Base-by-base conservation (phyloP, 352 stramenopile genomes). In the Saprolegnia diclina region DNA sequence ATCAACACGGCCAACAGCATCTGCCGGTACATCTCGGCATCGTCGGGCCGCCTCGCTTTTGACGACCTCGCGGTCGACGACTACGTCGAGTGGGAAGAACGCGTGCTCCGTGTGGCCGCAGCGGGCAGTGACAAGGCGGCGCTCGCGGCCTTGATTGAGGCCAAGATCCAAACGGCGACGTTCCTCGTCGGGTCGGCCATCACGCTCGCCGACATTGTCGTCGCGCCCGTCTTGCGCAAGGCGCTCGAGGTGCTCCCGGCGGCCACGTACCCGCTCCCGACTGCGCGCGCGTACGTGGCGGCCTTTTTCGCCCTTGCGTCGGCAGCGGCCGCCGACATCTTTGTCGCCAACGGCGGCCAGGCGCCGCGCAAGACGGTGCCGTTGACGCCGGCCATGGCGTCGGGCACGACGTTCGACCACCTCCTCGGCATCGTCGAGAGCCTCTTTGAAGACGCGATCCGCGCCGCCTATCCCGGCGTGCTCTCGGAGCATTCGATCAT, bases 1-100 rank as follows among this genome's bases (percentile, higher is more conserved):
- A 73, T 93, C 55, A 87, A 90, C 74, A 91, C 83, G 50, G 81
- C 86, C 56, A 94, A 94, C 76, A 79, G 79, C 48, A 78, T 94
- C 53, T 87, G 76, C 66, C 86, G 83, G 64, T 94, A 89, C 71
- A 57, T 92, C 26, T 82, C 84, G 45, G 14, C 48, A 3, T 72
- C 75, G 10, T 42, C 57, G 37, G 62, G 76, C 22, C 65, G 77
- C 66, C 73, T 94, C 37, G 76, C 89, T 59, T 76, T 74, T 45
- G 82, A 94, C 6, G 84, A 94, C 56, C 69, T 92, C 38, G 79
- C 82, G 1, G 83, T 94, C 42, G 84, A 94, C 65, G 86, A 94
- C 56, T 94, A 83, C 79, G 29, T 94, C 29, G 83, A 89, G 64
- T 94, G 86, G 86, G 86, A 94, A 72, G 79, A 78, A 59, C 78